Base-by-base conservation (phyloP, 2,329 filamentous ascomycete species). In the Colletotrichum gigasporum region DNA sequence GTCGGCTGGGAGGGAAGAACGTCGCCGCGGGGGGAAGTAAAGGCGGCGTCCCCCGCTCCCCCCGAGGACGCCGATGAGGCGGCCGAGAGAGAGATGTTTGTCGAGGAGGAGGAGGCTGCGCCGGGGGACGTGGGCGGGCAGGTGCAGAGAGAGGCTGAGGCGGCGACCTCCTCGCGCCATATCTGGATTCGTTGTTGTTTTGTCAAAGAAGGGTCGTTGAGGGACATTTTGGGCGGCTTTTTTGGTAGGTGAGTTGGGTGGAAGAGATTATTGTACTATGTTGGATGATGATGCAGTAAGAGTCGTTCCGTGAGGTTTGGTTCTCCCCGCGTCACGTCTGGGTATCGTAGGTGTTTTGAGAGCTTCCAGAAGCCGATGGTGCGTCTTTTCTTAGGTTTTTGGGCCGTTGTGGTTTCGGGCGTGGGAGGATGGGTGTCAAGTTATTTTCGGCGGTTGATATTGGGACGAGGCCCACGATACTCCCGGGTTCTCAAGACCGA, bases 111-210 rank as follows among this genome's bases (percentile, higher is more conserved):
- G 14, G 73, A 69, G 39, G 74, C 67, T 8, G 71, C 53, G n/a
- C n/a, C 71, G n/a, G 72, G 69, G 11, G 75, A 71, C 45, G 72
- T 73, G 20, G 68, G 69, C 5, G 74, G 72, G 57, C 74, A 76
- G 52, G 67, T 70, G 69, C 78, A 79, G 12, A 74, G 72, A 18
- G 72, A 70, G 34, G 71, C 71, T 48, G 76, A 73, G 20, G 73
- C 71, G 34, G 75, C 75, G 48, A 86, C 82, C 73, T 86, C 84
- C 54, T 74, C 74, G 58, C 81, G 80, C 84, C 84, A 87, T 63
- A 82, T 76, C 63, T 81, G 73, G 67, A 86, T 83, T 71, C 79
- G 78, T 24, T 63, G 59, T 52, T 60, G 61, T 34, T 62, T 57
- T 22, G 47, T 35, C 35, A 58, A 16, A 8, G 48, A 18, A 24